phyloP scores from a whole-genome alignment of 2,329 filamentous ascomycete genomes.

The Bimuria novae-zelandiae region DNA sequence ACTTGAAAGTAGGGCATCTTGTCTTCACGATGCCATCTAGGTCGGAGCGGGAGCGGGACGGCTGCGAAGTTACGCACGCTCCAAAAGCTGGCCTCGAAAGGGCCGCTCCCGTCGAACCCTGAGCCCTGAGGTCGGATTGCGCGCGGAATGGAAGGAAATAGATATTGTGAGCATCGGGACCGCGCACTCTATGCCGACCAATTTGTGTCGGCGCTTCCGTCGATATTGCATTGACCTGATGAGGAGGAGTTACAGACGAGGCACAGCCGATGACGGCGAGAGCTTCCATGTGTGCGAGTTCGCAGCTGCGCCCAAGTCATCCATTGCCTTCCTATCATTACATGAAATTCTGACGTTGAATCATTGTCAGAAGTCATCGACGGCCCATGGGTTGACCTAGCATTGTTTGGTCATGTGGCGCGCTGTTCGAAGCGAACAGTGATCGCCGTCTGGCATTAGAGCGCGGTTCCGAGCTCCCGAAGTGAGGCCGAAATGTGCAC shows the following conservation, averaged over 20 bases:
- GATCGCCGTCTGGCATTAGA: constrained; percentile 16
- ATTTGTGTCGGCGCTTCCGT: neutral
- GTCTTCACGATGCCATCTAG: constrained; percentile 1
- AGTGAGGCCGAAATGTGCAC: neutral
- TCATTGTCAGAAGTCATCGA: constrained; percentile 1
- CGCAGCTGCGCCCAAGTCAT: neutral
- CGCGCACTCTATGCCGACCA: neutral
- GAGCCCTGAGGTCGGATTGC: constrained; percentile 25
- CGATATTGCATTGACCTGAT: neutral
- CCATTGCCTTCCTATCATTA: neutral
- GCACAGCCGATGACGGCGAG: constrained; percentile 12
- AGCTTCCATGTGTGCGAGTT: constrained; percentile 12
- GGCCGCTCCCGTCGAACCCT: constrained; percentile 26
- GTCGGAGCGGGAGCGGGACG: constrained; percentile 37
- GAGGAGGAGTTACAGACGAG: neutral
- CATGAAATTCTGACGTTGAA: constrained; percentile 1
- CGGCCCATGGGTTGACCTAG: constrained; percentile 9
- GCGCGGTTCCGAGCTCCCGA: neutral
- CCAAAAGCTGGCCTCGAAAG: constrained; percentile 34
- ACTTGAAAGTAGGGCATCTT: neutral
- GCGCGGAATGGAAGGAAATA: constrained; percentile 25
- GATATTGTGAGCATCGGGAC: neutral
- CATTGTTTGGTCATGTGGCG: constrained; percentile 29
- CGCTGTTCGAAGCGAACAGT: constrained; percentile 20
- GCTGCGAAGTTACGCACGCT: constrained; percentile 37